Evolutionary conservation across 306 rosid species (phyloP).

Genomic region (Mimosa bimucronata): DNA sequence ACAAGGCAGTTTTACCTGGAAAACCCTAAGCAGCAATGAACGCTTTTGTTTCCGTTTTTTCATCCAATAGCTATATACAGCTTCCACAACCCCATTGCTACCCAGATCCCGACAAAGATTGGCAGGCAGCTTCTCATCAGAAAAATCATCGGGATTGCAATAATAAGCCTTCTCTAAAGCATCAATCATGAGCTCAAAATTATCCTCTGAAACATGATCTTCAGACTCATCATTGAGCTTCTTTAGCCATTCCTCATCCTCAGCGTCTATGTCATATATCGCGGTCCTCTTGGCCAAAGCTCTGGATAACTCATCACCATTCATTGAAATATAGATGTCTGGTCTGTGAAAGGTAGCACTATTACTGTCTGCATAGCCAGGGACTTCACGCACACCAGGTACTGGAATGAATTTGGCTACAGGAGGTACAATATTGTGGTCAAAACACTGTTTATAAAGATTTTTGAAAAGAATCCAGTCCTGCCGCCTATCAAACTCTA

Average conservation of each 20-base stretch:
- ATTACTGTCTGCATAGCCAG: constrained; percentile 46
- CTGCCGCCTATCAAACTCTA: constrained; percentile 62
- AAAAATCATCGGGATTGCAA: constrained; percentile 49
- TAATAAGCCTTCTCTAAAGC: constrained; percentile 68
- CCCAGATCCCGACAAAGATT: constrained; percentile 53
- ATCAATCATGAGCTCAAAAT: constrained; percentile 71
- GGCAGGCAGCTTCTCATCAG: constrained; percentile 50
- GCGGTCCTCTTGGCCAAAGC: constrained; percentile 57
- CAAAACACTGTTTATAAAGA: constrained; percentile 74
- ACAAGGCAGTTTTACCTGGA: constrained; percentile 60
- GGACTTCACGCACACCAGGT: constrained; percentile 66
- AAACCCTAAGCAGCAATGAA: constrained; percentile 55
- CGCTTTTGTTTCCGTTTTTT: constrained; percentile 66
- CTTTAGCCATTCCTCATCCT: constrained; percentile 76
- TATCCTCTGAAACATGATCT: constrained; percentile 55
- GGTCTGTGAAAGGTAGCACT: constrained; percentile 52
- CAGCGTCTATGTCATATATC: constrained; percentile 82
- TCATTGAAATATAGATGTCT: constrained; percentile 53
- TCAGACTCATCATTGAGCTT: constrained; percentile 50
- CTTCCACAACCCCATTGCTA: constrained; percentile 51
- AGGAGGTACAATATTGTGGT: constrained; percentile 48
- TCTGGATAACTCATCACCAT: constrained; percentile 67
- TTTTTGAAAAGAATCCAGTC: constrained; percentile 74
- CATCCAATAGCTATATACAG: constrained; percentile 65
- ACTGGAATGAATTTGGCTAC: constrained; percentile 60